phyloP scores from a whole-genome alignment of 2,329 filamentous ascomycete genomes.

The Verticillium zaregamsianum region DNA sequence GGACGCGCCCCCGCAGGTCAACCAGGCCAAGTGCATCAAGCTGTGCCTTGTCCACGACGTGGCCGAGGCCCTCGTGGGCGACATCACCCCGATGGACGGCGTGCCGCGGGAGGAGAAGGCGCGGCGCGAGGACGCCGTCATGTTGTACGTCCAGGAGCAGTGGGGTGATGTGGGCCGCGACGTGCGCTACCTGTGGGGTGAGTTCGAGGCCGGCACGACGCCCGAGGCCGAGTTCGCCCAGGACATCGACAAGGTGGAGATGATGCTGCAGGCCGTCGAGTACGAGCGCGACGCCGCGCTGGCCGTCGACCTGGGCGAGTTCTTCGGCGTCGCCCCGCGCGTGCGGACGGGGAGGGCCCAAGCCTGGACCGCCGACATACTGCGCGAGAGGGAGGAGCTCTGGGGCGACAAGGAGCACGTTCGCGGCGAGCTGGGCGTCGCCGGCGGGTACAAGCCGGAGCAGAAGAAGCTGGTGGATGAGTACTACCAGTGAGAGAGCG shows the following conservation, averaged over 20 bases:
- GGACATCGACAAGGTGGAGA: conserved; percentile 1
- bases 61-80: not conserved
- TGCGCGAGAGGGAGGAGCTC: not conserved
- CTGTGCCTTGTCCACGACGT: not conserved
- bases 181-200: not conserved
- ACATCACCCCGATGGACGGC: not conserved
- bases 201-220: not conserved
- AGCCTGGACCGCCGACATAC: not conserved
- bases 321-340: not conserved
- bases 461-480: not conserved
- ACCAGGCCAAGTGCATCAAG: not conserved
- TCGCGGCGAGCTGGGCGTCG: not conserved
- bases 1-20: not conserved
- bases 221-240: not conserved
- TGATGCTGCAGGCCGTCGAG: not conserved
- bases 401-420: not conserved
- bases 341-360: not conserved
- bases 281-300: not conserved
- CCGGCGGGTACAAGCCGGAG: not conserved
- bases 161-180: not conserved
- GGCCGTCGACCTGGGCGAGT: not conserved
- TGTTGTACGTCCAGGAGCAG: not conserved
- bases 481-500: not conserved
- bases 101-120: not conserved
- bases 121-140: not conserved